phyloP scores from a whole-genome alignment of 805 yeast species.

The Ogataea kodamae region DNA sequence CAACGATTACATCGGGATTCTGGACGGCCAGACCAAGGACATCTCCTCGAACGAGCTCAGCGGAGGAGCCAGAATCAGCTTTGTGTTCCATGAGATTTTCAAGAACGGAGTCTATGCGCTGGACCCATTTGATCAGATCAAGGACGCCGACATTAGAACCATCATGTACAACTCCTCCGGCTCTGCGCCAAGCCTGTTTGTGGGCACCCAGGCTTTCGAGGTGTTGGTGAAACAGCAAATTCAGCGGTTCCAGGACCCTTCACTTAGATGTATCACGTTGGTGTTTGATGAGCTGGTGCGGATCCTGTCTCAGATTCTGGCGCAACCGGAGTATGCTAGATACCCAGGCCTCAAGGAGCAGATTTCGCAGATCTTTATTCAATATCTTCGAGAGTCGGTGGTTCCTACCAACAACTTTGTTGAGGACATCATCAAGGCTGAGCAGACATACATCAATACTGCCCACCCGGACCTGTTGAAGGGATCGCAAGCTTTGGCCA shows the following conservation, averaged over 20 bases:
- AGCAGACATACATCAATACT: constrained; percentile 92
- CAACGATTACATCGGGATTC: constrained; percentile 84
- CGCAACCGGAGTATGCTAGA: constrained; percentile 78
- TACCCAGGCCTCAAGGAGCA: constrained; percentile 91
- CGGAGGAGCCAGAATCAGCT: constrained; percentile 97
- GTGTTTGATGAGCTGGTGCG: constrained; percentile 94
- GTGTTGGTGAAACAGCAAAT: constrained; percentile 93
- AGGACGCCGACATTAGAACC: constrained; percentile 93
- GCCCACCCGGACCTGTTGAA: constrained; percentile 96
- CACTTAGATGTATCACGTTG: constrained; percentile 80
- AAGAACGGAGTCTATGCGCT: constrained; percentile 87
- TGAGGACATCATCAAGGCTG: constrained; percentile 75
- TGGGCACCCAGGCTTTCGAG: constrained; percentile 96
- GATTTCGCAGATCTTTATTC: constrained; percentile 73
- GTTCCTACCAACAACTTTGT: constrained; percentile 86
- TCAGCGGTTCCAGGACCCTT: constrained; percentile 90
- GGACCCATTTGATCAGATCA: constrained; percentile 95
- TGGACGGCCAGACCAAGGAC: constrained; percentile 92
- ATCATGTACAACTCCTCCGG: constrained; percentile 97
- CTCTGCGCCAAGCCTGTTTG: constrained; percentile 92
- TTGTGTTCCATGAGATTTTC: constrained; percentile 94
- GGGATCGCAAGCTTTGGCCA: constrained; percentile 92
- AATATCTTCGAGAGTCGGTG: constrained; percentile 72
- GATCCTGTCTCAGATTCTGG: constrained; percentile 77
- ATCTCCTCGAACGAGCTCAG: constrained; percentile 84